Base-by-base conservation (phyloP, 805 yeast species). In the Lipomyces orientalis region DNA sequence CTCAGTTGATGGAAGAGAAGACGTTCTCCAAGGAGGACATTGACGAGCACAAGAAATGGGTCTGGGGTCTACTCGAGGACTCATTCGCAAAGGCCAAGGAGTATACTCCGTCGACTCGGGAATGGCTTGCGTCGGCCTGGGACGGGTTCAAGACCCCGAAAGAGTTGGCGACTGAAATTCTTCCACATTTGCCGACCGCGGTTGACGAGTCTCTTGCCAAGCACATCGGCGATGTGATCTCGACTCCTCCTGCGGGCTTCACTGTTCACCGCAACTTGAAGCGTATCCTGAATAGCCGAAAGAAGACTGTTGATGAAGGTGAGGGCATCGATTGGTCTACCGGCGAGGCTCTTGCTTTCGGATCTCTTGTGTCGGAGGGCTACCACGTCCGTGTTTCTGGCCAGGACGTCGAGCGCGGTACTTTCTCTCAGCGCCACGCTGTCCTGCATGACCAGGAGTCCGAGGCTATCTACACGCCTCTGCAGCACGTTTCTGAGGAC, bases 361-460 rank as follows among this genome's bases (percentile, higher is more conserved):
- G 98, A 77, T 87, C 98, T 61, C 85, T 95, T 74, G 89, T 89
- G 64, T 79, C 88, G 76, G 99, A 95, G 82, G 99, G 99, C 72
- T 90, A 89, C 83, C 97, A 94, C 76, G 96, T 95, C 68, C 91
- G 99, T 85, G 90, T 95, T 61, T 91, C 97, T 58, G 99, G 99
- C 80, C 98, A 95, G 85, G 99, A 95, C 87, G 98, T 95, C 73
- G 99, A 95, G 86, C 93, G 99, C 88, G 99, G 99, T 85, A 95
- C 99, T 54, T 94, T 95, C 87, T 95, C 99, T 64, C 99, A 95
- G 85, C 94, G 99, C 84, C 99, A 95, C 79, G 94, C 98, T 67
- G 98, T 95, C 59, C 85, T 95, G 80, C 99, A 95, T 80, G 99
- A 95, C 81, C 99, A 95, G 84, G 83, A 87, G 64, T 88, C 90